Conservation (phyloP, 1,139 yeast species). For the Ogataea hybrid region DNA sequence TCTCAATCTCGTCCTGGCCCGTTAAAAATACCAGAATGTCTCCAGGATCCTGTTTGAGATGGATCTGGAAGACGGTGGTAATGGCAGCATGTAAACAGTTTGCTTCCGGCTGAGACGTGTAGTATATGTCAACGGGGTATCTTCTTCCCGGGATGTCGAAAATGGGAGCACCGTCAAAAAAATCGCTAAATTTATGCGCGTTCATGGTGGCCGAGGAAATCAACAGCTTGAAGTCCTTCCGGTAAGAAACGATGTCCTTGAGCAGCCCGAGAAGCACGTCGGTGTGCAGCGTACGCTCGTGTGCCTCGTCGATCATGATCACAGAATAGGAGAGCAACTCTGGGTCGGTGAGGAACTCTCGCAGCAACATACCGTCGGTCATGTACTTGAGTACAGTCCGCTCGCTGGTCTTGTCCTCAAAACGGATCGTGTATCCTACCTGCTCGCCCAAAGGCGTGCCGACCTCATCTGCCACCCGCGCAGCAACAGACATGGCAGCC, state of each 20-base stretch:
- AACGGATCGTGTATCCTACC: constrained; percentile 87
- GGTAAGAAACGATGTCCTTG: constrained; percentile 61
- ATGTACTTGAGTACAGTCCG: constrained; percentile 75
- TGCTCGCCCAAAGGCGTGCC: constrained; percentile 67
- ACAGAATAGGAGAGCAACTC: constrained; percentile 67
- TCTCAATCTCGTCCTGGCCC: constrained; percentile 94
- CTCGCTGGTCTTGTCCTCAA: constrained; percentile 69
- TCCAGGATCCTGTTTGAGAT: constrained; percentile 71
- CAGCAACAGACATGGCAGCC: constrained; percentile 93
- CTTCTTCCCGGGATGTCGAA: constrained; percentile 87
- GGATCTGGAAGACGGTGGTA: constrained; percentile 78
- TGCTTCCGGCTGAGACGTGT: constrained; percentile 85
- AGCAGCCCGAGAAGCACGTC: constrained; percentile 83
- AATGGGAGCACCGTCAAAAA: constrained; percentile 80
- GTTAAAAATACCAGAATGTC: constrained; percentile 90
- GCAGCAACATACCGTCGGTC: constrained; percentile 91
- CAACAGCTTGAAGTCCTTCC: constrained; percentile 70
- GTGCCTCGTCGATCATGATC: constrained; percentile 95
- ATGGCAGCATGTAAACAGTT: constrained; percentile 87
- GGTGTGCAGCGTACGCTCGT: constrained; percentile 90
- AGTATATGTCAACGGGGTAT: constrained; percentile 84
- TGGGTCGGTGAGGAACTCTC: constrained; percentile 83
- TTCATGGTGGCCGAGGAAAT: constrained; percentile 95
- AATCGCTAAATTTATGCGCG: constrained; percentile 78
- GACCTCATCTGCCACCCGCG: constrained; percentile 87